These are phyloP conservation scores for Lyophyllum decastes DNA, from an alignment of 768 basidiomycete species.

Conservation along the genomic window DNA sequence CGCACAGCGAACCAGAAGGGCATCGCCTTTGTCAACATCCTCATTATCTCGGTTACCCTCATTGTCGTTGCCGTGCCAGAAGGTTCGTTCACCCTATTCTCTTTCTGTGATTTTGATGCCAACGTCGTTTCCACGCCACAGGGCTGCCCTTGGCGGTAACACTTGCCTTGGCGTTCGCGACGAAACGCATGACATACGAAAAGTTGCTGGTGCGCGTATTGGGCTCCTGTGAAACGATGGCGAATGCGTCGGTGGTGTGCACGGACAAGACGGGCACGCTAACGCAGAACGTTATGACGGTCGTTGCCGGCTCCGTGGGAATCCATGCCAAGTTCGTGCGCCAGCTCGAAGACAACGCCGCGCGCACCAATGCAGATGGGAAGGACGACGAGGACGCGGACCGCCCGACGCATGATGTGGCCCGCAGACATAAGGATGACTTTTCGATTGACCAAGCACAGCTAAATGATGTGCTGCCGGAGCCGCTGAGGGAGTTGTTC, in stretches of 20 bases:
- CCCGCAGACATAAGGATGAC: constrained; percentile 58
- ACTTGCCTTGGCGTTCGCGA: constrained; percentile 94
- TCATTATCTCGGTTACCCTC: constrained; percentile 92
- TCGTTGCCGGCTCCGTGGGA: constrained; percentile 94
- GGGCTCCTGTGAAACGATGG: constrained; percentile 98
- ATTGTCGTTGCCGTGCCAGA: constrained; percentile 51
- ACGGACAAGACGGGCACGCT: constrained; percentile 98
- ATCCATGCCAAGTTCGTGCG: constrained; percentile 94
- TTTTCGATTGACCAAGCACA: constrained; percentile 84
- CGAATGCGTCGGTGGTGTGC: constrained; percentile 93
- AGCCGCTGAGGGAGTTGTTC: constrained; percentile 62
- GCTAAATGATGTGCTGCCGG: constrained; percentile 65
- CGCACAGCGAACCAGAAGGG: constrained; percentile 81
- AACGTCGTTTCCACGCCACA: constrained; percentile 26
- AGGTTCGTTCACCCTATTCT: constrained; percentile 28
- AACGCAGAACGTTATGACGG: constrained; percentile 93
- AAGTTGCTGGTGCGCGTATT: constrained; percentile 95
- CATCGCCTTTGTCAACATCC: constrained; percentile 86
- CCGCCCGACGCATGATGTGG: constrained; percentile 25
- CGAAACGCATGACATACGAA: constrained; percentile 96
- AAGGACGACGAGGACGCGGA: constrained; percentile 33
- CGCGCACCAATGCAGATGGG: constrained; percentile 72
- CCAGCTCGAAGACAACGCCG: constrained; percentile 67
- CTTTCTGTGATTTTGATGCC: constrained; percentile 4
- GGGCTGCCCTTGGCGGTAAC: constrained; percentile 96